Base-by-base conservation (phyloP, 2,329 filamentous ascomycete species). In the Cladophialophora bantiana region DNA sequence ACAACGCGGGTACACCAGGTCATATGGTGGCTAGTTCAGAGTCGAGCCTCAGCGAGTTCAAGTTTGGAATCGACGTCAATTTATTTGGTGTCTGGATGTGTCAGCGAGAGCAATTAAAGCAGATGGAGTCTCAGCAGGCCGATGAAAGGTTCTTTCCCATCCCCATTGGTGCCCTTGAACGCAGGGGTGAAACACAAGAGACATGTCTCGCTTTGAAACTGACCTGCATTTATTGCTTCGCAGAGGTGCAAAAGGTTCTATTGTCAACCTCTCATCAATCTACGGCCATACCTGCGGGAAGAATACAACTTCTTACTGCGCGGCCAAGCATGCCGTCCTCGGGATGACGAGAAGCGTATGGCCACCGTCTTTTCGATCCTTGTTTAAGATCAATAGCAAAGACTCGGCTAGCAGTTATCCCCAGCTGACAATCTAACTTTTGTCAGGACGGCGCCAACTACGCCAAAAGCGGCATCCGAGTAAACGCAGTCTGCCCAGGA, bases 401-500 rank as follows among this genome's bases (percentile, higher is more conserved):
- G 4, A 5, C 3, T 9, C n/a, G 5, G 26, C 4, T 9, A 45
- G 15, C 2, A 18, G 36, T 38, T 2, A 7, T 45, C 0, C 18
- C n/a, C 15, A 7, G 20, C 50, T 54, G 12, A 54, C 26, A 18
- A 54, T 7, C 9, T 52, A 52, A n/a, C 12, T 12, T n/a, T 35
- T n/a, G 7, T 12, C 15, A 63, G 60, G 60, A 63, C 32, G 62
- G 32, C 9, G 42, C 42, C 38, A 52, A 35, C 6, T 58, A 58
- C 34, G 62, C 34, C 7, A 58, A 58, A n/a, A 38, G 57, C 7
- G 62, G 62, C 20, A 59, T 64, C 15, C 62, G 62, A 6, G 42
- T 64, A 40, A 64, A 64, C 34, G 62, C 53, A 7, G 54, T 64
- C 34, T 64, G 62, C 32, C 62, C 62, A 2, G 60, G 60, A 26